These are phyloP conservation scores for Wickerhamomyces canadensis DNA, from an alignment of 805 yeast genomes.

Conservation along the genomic window DNA sequence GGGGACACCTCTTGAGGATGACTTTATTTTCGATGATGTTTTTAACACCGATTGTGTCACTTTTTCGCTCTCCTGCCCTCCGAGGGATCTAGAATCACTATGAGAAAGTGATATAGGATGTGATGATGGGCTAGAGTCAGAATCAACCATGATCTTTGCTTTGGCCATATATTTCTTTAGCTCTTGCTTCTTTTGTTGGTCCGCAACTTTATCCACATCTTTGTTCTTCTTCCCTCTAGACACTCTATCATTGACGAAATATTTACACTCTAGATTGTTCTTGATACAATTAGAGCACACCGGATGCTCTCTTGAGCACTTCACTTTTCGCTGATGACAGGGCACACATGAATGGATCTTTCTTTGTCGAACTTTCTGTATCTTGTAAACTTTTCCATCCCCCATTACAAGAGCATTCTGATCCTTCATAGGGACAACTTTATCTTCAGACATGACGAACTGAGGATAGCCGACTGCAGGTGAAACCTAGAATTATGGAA, in stretches of 20 bases:
- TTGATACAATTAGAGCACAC: conserved; percentile 46
- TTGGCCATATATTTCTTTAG: conserved; percentile 19
- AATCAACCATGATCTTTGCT: conserved; percentile 14
- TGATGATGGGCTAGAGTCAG: conserved; percentile 2
- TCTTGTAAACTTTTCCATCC: conserved; percentile 51
- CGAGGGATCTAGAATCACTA: background rate
- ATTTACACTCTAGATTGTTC: conserved; percentile 42
- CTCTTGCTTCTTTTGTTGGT: conserved; percentile 19
- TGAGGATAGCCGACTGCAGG: too few species aligned
- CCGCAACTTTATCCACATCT: conserved; percentile 19
- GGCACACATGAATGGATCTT: conserved; percentile 51
- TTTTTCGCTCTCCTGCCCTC: background rate
- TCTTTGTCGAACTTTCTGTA: conserved; percentile 57
- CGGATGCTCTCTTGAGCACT: conserved; percentile 50
- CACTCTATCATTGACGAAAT: conserved; percentile 53
- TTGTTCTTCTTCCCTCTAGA: conserved; percentile 26
- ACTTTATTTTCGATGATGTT: background rate
- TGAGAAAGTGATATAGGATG: conserved; percentile 2
- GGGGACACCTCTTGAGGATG: too few species aligned
- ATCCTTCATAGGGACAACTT: conserved; percentile 27
- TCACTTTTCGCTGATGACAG: conserved; percentile 53
- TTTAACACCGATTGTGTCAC: conserved; percentile 3
- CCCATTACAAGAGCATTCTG: conserved; percentile 34
- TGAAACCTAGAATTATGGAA: too few species aligned
- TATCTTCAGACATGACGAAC: conserved; percentile 12